These are phyloP conservation scores for Hura crepitans DNA, from an alignment of 441 rosid genomes.

Conservation along the genomic window DNA sequence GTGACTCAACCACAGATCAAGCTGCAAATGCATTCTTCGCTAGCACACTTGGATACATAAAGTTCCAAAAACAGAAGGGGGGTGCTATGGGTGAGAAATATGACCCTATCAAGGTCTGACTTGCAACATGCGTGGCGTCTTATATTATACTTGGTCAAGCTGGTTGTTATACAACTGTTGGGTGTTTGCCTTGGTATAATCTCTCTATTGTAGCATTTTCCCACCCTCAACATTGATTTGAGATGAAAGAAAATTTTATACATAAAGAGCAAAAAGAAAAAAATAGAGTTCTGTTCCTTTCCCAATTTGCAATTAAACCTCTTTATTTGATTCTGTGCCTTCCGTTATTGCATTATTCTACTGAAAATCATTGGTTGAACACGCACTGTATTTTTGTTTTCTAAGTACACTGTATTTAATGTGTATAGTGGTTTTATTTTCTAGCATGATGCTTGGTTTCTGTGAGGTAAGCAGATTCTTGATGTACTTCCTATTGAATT, in stretches of 20 bases:
- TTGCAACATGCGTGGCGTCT: not conserved
- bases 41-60: constrained; percentile 68
- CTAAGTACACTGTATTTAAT: no score
- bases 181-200: constrained; percentile 6
- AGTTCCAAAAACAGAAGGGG: constrained; percentile 90
- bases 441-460: no score
- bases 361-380: not conserved
- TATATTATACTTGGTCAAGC: not conserved
- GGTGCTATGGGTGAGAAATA: constrained; percentile 78
- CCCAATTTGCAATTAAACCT: not conserved
- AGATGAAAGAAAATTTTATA: not conserved
- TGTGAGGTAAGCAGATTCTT: not conserved
- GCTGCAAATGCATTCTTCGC: constrained; percentile 71
- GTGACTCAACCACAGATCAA: constrained; percentile 54
- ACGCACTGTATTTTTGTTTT: no score
- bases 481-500: not conserved
- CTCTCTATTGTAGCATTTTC: not conserved
- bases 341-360: not conserved
- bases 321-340: not conserved
- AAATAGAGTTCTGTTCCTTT: not conserved
- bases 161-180: not conserved
- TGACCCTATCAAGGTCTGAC: constrained; percentile 62
- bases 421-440: not conserved
- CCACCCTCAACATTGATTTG: not conserved
- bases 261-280: not conserved